Evolutionary conservation across 169 alveolate genomes (phyloP), one percentile per base, ranked within the genome.

Genomic region (Eimeria necatrix): DNA sequence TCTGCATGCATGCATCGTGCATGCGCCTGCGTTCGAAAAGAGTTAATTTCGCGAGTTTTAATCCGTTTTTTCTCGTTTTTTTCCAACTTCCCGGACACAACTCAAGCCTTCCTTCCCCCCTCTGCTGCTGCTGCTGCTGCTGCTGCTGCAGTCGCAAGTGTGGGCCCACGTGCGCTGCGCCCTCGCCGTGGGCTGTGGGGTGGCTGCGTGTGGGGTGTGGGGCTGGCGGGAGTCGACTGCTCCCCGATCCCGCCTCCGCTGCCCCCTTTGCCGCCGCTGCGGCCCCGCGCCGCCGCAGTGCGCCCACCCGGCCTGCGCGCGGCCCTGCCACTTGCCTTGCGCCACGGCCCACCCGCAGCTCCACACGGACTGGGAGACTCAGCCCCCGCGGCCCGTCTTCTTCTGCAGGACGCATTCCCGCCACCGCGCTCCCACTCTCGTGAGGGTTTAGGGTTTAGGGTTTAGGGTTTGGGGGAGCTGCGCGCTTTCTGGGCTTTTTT

Each of bases 111-210:
- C n/a, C n/a, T n/a, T n/a, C n/a, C n/a, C n/a, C n/a, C n/a, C n/a
- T 2, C 91, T 83, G 26, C 73, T 48, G 41, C 73, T 83, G 91
- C 91, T 46, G 2, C 48, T 46, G 49, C 74, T 83, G 91, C 52
- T 26, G 26, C 89, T 4, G 4, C 52, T 26, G 48, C 93, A 86
- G 80, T 14, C 10, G 12, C 61, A 73, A 2, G 84, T 61, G 61
- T 64, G 83, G 80, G 56, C 94, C 51, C 94, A 88, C n/a, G 16
- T 88, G n/a, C 85, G 94, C 24, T 88, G 94, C 71, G 94, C 94
- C 22, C 51, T 88, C 52, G 71, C 80, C 4, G 52, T 88, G 53
- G 56, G 53, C 78, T 76, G 85, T 20, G 18, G 41, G 3, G 86
- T 88, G 32, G 41, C 9, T 8, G 73, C n/a, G n/a, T n/a, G n/a